Base-by-base conservation (phyloP, 441 rosid species). In the Melianthus villosus region DNA sequence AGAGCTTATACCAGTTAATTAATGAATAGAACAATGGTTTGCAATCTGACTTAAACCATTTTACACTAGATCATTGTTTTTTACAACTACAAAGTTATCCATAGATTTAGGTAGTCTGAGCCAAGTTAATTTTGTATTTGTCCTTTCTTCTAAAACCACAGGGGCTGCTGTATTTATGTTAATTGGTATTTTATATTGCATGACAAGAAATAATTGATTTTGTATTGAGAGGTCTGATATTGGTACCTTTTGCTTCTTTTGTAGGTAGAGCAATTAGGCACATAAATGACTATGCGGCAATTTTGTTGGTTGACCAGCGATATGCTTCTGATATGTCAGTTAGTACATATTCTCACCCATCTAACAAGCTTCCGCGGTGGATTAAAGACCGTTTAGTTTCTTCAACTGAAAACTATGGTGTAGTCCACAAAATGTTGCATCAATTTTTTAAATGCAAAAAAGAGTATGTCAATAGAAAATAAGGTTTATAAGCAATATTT, bases 241-340 rank as follows among this genome's bases (percentile, higher is more conserved):
- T 9, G 25, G 32, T 16, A 27, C 1, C 11, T 11, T 35, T 46
- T 48, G 8, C 11, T 9, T 37, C 27, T 42, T 6, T 34, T 57
- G 44, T 10, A 87, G 97, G 97, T 48, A 64, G 97, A 62, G 94
- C 89, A 20, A 86, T 86, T 44, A 68, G 94, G 40, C 93, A 86
- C 65, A 57, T 62, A 44, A 79, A 78, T 46, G 95, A 83, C 56
- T 74, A 83, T 42, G 74, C 97, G 17, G 95, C 97, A 48, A 78
- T 83, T 51, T 59, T 87, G 66, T 68, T 87, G 60, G 93, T 83
- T 16, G 97, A 87, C 44, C 56, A n/a, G 28, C 82, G 95, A 3
- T 84, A 78, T 50, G 60, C 73, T 9, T 67, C 62, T 23, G 81
- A 74, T 58, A 60, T 85, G 33, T 64, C 67, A 2, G 70, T 54